Evolutionary conservation across 2,329 filamentous ascomycete species (phyloP), one percentile per base, ranked within the genome.

Genomic region (Plectosphaerella cucumerina): DNA sequence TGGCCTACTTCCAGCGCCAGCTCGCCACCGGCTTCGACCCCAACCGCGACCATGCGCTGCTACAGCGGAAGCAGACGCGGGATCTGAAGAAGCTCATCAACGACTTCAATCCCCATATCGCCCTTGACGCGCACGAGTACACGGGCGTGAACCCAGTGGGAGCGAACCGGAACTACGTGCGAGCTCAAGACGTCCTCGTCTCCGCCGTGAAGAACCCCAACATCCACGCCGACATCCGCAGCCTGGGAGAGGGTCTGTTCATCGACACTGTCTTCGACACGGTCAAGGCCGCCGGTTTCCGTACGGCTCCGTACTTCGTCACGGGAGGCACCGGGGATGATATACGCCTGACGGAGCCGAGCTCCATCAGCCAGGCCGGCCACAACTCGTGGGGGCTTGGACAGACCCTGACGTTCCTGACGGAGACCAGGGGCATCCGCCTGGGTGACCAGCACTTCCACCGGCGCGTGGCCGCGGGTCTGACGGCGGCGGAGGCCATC

Each of bases 1-100:
- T 65, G 2, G 63, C 56, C 11, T 51, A 54, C 18, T 54, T 54
- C 35, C 52, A 54, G 42, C 37, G 52, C 14, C 26, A 51, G 42
- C 41, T 54, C 22, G 52, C 45, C 9, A 54, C 41, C 18, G 46
- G 43, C 3, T 51, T 49, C 15, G 52, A 54, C 33, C 49, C 49
- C 15, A 54, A 54, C 42, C 49, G 52, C 12, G 52, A 54, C 39
- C 50, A 51, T 31, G 50, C 47, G 14, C 23, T 51, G 3, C 14
- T 54, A 21, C 49, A 49, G 43, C 39, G 49, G 3, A 31, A 54
- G 15, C 52, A 54, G 35, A 51, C 52, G 12, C 39, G 42, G 6
- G 39, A 47, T 17, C 42, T 54, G 31, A 51, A 54, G 22, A 31
- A 49, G 34, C 44, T 54, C 5, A 22, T 51, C 21, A 48, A 42